Evolutionary conservation across 371 early-diverging fungal species (phyloP).

Genomic region (Rhizopus sp.): DNA sequence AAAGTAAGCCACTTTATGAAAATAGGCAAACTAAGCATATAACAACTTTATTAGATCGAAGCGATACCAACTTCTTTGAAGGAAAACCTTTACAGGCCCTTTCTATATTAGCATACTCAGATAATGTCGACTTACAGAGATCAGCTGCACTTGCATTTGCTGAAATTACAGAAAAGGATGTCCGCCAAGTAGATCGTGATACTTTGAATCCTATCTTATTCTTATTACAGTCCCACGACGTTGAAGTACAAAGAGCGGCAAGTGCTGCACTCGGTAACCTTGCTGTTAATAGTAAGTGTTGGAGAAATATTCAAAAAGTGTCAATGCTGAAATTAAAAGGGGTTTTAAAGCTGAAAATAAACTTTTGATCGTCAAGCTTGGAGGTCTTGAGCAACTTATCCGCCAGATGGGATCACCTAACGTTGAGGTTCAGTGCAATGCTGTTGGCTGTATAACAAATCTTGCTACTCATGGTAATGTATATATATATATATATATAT

Average conservation of each 20-base stretch:
- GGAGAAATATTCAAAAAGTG: not conserved
- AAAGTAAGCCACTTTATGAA: slow-evolving; percentile 59
- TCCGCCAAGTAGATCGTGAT: slow-evolving; percentile 76
- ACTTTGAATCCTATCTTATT: slow-evolving; percentile 83
- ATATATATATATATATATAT: too few species aligned
- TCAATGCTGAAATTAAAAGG: not conserved
- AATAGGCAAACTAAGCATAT: not conserved
- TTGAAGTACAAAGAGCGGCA: slow-evolving; percentile 88
- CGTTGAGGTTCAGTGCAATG: slow-evolving; percentile 92
- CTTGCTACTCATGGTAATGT: slow-evolving; percentile 86
- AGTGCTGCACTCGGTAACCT: slow-evolving; percentile 91
- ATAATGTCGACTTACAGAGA: slow-evolving; percentile 83
- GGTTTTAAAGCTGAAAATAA: slow-evolving; percentile 74
- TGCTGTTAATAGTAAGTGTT: slow-evolving; percentile 78
- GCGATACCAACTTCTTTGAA: slow-evolving; percentile 83
- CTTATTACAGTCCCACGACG: slow-evolving; percentile 81
- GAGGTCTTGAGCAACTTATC: slow-evolving; percentile 88
- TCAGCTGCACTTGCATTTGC: slow-evolving; percentile 92
- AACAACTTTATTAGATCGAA: slow-evolving; percentile 56
- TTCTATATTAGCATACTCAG: slow-evolving; percentile 82
- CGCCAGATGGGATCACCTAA: slow-evolving; percentile 86
- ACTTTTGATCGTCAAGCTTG: slow-evolving; percentile 81
- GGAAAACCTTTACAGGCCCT: slow-evolving; percentile 85
- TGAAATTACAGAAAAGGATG: slow-evolving; percentile 91
- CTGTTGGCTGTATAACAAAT: slow-evolving; percentile 96